Base-by-base conservation (phyloP, 1,139 yeast species). In the Geotrichum carabidarum region DNA sequence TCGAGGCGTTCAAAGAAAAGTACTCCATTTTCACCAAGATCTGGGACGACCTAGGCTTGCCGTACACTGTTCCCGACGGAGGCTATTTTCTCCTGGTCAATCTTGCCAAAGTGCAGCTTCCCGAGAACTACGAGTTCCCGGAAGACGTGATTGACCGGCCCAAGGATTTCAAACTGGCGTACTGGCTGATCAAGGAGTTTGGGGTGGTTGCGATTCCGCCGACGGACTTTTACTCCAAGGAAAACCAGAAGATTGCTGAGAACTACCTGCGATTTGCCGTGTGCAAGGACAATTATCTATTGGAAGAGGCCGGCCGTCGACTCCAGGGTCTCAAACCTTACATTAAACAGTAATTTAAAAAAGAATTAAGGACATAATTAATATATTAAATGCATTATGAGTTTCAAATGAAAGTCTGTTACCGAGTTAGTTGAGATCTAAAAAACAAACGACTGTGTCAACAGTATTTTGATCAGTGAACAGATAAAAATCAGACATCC, bases 201-300 rank as follows among this genome's bases (percentile, higher is more conserved):
- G 99, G 99, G 4, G 95, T 93, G 46, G 98, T 93, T 27, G 86
- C 95, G 5, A 91, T 93, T 62, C 99, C 99, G 11, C 98, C 98
- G 34, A 86, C 96, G 4, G 99, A 91, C 70, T 93, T 93, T 67
- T 82, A 88, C 66, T 79, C 81, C 46, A 78, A 80, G 47, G 83
- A 86, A 68, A 80, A 81, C 58, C 91, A 87, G 35, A 77, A 80
- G 57, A 81, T 84, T 15, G 90, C 93, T 52, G 96, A 90, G 67
- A 85, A 87, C 63, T 82, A 90, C 68, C 75, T 93, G 59, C 82
- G 99, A 68, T 91, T 93, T 70, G 98, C 99, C 14, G 95, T 93
- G 15, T 93, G 99, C 76, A 93, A 93, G 73, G 96, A 86, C 64
- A 95, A 93, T 67, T 75, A 74, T 4, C 76, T 88, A 58, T 78